Percentiles rank a stretch among this genome's conserved stretches.
Evolutionary conservation across 306 rosid species (phyloP).

Genomic region (Medicago truncatula): DNA sequence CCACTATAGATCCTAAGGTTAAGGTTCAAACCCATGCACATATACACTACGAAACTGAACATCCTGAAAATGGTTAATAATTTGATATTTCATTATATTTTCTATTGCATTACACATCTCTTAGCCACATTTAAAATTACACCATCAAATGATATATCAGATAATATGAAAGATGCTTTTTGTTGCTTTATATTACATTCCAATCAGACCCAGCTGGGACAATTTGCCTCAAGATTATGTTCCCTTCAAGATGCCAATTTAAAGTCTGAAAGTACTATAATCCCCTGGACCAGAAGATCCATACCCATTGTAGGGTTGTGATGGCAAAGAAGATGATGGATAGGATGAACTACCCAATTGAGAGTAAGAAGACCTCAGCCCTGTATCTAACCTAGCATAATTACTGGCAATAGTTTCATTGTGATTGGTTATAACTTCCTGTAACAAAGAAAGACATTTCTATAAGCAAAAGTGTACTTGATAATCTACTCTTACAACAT

Average conservation of each 20-base stretch:
- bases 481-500: constrained; percentile 6
- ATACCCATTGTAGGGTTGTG: constrained; percentile 73
- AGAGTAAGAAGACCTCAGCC: constrained; percentile 74
- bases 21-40: constrained; percentile 38
- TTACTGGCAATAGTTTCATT: constrained; percentile 67
- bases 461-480: constrained; percentile 35
- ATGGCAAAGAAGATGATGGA: constrained; percentile 66
- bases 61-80: constrained; percentile 44
- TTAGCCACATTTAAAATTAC: constrained; percentile 45
- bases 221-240: constrained; percentile 42
- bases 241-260: constrained; percentile 41
- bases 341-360: constrained; percentile 67
- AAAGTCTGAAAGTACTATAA: constrained; percentile 84
- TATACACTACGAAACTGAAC: constrained; percentile 40
- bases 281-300: constrained; percentile 87
- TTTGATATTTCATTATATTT: constrained; percentile 50
- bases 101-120: constrained; percentile 45
- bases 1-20: constrained; percentile 14
- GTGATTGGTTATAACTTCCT: constrained; percentile 77
- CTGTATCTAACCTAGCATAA: constrained; percentile 71
- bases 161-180: constrained; percentile 24
- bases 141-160: constrained; percentile 36
- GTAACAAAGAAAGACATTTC: constrained; percentile 33
- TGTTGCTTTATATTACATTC: constrained; percentile 49
- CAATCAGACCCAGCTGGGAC: constrained; percentile 42